phyloP scores from a whole-genome alignment of 1,284 basidiomycete genomes.

The Sanguinoderma infundibulare region DNA sequence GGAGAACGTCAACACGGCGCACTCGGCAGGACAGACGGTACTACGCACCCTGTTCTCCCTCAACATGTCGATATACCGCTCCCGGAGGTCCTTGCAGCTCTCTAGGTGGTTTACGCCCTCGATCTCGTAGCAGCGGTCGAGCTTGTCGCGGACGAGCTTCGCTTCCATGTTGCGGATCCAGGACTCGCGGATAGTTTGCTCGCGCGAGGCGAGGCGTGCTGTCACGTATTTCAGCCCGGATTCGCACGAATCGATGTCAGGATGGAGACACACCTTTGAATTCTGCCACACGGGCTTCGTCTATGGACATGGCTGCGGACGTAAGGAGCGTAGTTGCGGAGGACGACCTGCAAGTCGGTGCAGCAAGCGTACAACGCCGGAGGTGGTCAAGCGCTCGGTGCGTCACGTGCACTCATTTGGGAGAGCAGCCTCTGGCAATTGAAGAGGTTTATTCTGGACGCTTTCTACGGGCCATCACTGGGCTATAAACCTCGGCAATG shows the following conservation, averaged over 20 bases:
- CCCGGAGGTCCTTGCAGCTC: slow-evolving; percentile 86
- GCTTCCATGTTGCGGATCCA: slow-evolving; percentile 97
- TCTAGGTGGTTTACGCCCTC: slow-evolving; percentile 94
- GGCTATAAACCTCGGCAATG: too few species aligned
- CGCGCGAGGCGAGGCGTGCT: slow-evolving; percentile 73
- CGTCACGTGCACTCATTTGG: slow-evolving; percentile 8
- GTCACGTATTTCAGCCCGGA: neutral
- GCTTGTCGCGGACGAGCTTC: slow-evolving; percentile 87
- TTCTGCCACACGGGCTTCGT: slow-evolving; percentile 50
- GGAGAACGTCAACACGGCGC: neutral
- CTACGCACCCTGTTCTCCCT: slow-evolving; percentile 82
- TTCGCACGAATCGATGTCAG: neutral
- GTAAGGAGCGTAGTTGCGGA: slow-evolving; percentile 4
- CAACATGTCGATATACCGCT: slow-evolving; percentile 86
- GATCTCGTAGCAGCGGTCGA: slow-evolving; percentile 88
- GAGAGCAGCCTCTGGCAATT: neutral
- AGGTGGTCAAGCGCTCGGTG: neutral
- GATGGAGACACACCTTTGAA: slow-evolving; percentile 47
- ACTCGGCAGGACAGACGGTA: neutral
- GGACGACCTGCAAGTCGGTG: slow-evolving; percentile 2
- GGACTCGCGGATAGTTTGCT: slow-evolving; percentile 85
- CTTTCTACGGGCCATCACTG: too few species aligned
- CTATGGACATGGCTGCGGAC: slow-evolving; percentile 35
- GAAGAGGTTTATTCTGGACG: too few species aligned
- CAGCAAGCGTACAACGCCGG: neutral